Conservation (phyloP, 2,329 filamentous ascomycete genomes). For the Thelonectria discophora region DNA sequence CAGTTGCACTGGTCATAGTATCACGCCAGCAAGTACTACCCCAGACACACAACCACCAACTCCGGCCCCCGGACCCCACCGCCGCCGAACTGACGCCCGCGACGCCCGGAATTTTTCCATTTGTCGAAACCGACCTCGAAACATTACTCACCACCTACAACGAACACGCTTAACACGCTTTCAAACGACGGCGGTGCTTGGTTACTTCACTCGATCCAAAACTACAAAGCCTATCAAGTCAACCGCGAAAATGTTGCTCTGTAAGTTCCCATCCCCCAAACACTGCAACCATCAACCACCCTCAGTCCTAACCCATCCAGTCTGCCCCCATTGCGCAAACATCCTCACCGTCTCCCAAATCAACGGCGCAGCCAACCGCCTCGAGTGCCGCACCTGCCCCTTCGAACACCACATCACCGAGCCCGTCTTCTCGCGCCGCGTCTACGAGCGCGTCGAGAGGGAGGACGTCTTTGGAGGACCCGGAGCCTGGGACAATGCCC, state of each 20-base stretch:
- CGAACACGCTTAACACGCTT: too few relatives aligned
- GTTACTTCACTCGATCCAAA: neutral
- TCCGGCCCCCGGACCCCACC: conserved; percentile 27
- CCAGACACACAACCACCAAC: neutral
- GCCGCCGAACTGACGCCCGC: conserved; percentile 3
- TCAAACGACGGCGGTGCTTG: neutral
- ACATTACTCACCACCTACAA: neutral
- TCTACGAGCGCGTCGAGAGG: conserved; percentile 85
- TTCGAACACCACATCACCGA: conserved; percentile 87
- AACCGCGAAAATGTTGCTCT: conserved; percentile 68
- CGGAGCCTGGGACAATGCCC: conserved; percentile 89
- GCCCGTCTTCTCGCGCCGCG: conserved; percentile 82
- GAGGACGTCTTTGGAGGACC: conserved; percentile 91
- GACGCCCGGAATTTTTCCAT: conserved; percentile 18
- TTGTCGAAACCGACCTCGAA: conserved; percentile 18
- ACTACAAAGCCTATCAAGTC: neutral
- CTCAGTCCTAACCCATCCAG: conserved; percentile 49
- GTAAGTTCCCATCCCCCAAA: conserved; percentile 52
- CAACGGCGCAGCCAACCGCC: conserved; percentile 74
- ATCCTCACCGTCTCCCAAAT: conserved; percentile 77
- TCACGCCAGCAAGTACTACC: neutral
- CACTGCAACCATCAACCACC: neutral
- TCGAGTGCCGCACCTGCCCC: conserved; percentile 95
- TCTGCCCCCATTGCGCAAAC: conserved; percentile 87
- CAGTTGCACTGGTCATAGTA: neutral